Conservation (phyloP, 768 basidiomycete genomes). For the Suillus subaureus region DNA sequence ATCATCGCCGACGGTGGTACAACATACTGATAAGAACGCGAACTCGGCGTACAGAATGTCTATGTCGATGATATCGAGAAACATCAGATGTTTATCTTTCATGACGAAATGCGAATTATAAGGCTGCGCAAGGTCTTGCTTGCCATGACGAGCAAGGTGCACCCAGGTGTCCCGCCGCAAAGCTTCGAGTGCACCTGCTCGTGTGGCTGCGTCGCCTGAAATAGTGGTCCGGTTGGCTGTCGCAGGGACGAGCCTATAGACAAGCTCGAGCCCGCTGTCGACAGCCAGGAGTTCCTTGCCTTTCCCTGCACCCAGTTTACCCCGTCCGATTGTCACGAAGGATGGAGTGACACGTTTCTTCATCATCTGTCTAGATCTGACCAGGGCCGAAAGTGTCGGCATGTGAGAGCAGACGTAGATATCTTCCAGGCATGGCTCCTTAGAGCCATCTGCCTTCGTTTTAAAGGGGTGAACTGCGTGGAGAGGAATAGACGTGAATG, state of each 20-base stretch:
- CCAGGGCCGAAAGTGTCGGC: not conserved
- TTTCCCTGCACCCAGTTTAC: not conserved
- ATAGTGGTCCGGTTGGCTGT: conserved; percentile 1
- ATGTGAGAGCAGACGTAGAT: not conserved
- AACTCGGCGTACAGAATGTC: too few relatives aligned
- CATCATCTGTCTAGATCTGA: not conserved
- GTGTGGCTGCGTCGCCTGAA: conserved; percentile 17
- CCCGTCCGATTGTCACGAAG: not conserved
- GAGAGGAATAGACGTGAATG: not conserved
- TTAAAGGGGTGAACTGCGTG: not conserved
- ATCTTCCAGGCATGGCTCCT: not conserved
- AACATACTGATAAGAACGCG: too few relatives aligned
- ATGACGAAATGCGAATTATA: conserved; percentile 25
- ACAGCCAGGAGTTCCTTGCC: not conserved
- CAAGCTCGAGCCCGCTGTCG: not conserved
- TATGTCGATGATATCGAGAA: too few relatives aligned
- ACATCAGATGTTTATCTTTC: too few relatives aligned
- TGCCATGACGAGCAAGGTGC: conserved; percentile 36
- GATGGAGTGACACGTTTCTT: not conserved
- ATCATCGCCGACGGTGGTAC: too few relatives aligned
- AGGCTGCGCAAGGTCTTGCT: conserved; percentile 21
- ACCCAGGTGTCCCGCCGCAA: conserved; percentile 25
- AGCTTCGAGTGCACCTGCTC: conserved; percentile 12
- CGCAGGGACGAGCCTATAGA: not conserved
- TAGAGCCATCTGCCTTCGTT: not conserved